Evolutionary conservation across 257 asterid genomes (phyloP).

Genomic region (Solanum infundibuliforme): DNA sequence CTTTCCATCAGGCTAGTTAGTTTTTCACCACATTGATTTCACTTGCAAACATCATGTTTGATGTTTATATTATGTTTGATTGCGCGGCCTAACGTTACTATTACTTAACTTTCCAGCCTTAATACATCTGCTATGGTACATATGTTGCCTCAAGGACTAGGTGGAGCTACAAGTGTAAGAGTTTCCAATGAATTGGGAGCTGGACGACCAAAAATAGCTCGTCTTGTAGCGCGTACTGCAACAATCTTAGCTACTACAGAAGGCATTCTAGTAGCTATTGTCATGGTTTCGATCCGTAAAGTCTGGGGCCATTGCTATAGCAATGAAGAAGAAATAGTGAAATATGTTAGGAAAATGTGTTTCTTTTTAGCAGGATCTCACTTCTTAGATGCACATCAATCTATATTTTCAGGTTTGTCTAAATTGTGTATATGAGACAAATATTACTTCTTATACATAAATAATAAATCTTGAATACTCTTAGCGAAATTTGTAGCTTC

Average conservation of each 20-base stretch:
- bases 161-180: conserved; percentile 52
- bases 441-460: background rate
- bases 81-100: background rate
- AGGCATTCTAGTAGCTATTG: conserved; percentile 31
- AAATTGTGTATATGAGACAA: background rate
- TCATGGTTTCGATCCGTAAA: conserved; percentile 30
- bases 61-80: background rate
- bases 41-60: background rate
- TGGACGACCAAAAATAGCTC: conserved; percentile 41
- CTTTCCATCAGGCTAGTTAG: conserved; percentile 47
- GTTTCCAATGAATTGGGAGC: conserved; percentile 68
- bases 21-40: too few species aligned
- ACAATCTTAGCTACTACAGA: conserved; percentile 37
- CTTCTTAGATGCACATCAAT: conserved; percentile 34
- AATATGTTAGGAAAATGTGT: conserved; percentile 48
- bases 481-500: background rate
- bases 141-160: conserved; percentile 70
- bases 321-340: conserved; percentile 30
- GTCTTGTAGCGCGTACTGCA: conserved; percentile 43
- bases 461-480: background rate
- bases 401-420: conserved; percentile 24
- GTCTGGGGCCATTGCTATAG: conserved; percentile 66
- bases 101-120: conserved; percentile 19
- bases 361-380: conserved; percentile 34
- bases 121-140: conserved; percentile 48